phyloP scores from a whole-genome alignment of 495 filamentous ascomycete species.

The Xylaria cubensis region DNA sequence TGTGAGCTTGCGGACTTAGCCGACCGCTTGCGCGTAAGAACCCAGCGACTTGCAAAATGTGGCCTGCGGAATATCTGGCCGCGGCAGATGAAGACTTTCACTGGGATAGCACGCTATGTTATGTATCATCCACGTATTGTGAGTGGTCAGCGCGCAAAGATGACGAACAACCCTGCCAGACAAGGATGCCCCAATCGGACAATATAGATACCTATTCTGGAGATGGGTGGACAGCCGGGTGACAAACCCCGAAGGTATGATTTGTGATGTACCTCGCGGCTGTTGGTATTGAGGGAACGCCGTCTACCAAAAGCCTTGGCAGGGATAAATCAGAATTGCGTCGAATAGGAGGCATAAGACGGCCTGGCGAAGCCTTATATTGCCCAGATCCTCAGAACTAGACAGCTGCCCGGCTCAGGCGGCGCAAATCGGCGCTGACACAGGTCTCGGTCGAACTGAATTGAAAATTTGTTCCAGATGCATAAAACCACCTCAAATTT shows the following conservation, averaged over 20 bases:
- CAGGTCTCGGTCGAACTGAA: conserved; percentile 6
- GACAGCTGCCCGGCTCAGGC: neutral
- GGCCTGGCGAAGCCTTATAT: neutral
- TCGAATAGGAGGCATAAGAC: neutral
- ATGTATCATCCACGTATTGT: neutral
- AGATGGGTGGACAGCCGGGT: conserved; percentile 17
- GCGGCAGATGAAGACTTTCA: conserved; percentile 3
- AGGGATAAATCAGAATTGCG: conserved; percentile 10
- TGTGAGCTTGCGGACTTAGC: conserved; percentile 12
- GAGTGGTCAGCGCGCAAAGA: neutral
- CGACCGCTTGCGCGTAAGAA: neutral
- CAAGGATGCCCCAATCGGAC: conserved; percentile 3
- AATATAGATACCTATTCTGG: conserved; percentile 7
- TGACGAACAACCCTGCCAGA: neutral
- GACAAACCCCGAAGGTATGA: neutral
- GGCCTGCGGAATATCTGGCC: conserved; percentile 3
- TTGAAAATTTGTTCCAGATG: neutral
- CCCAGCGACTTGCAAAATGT: neutral
- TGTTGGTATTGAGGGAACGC: neutral
- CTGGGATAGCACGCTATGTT: conserved; percentile 14
- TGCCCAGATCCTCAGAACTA: neutral
- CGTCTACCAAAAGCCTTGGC: conserved; percentile 5
- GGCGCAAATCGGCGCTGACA: neutral
- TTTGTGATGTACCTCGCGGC: conserved; percentile 7
- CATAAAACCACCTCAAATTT: neutral